Percentiles rank a stretch among this genome's conserved stretches.
Conservation (phyloP, 1,139 yeast species). For the Geotrichum histeridarum region DNA sequence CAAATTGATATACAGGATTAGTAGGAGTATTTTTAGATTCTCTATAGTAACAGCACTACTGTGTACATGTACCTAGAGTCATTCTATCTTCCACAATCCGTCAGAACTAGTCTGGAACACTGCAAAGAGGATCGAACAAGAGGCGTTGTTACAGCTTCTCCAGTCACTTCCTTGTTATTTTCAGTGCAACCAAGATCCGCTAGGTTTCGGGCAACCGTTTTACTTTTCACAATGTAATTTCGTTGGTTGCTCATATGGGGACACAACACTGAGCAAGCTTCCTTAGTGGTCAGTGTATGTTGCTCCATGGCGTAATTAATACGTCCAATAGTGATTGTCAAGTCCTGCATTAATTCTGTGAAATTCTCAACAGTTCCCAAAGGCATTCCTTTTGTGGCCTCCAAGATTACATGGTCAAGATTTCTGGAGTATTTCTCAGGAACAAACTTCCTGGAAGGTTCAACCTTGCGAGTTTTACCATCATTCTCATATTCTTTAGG, state of each 20-base stretch:
- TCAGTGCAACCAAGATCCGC: conserved; percentile 1
- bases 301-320: conserved; percentile 6
- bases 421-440: not conserved
- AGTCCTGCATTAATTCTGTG: conserved; percentile 6
- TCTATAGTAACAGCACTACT: not conserved
- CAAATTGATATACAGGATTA: conserved; percentile 4
- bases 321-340: not conserved
- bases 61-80: not conserved
- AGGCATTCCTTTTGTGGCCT: conserved; percentile 8
- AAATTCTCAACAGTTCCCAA: not conserved
- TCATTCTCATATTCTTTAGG: not conserved
- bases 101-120: too few species aligned
- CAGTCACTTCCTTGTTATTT: not conserved
- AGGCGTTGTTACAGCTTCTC: too few species aligned
- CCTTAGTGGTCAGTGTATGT: not conserved
- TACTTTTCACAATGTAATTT: not conserved
- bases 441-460: not conserved
- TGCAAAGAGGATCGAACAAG: too few species aligned
- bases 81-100: too few species aligned
- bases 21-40: not conserved
- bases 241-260: not conserved
- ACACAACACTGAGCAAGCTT: not conserved
- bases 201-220: not conserved
- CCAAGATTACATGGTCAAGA: not conserved
- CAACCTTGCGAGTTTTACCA: not conserved